A percentile compares a stretch with the other conserved stretches of the same genome.
These are phyloP conservation scores for Xerocomus minutiporus DNA, from an alignment of 1,284 basidiomycete genomes.

Conservation along the genomic window DNA sequence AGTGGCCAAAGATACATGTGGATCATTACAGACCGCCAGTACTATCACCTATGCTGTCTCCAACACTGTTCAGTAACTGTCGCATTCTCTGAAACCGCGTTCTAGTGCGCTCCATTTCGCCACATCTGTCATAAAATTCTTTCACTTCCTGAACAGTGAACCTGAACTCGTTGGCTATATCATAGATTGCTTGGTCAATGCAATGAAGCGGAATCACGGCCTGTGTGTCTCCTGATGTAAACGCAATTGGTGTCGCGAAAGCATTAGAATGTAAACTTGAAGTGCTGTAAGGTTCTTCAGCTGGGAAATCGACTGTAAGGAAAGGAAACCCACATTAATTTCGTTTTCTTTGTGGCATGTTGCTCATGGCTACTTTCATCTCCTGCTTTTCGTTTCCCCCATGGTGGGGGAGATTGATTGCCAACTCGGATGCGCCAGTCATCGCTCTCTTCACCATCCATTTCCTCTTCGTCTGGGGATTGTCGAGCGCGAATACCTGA, in stretches of 20 bases:
- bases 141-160: constrained; percentile 71
- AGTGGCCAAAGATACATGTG: background rate
- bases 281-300: constrained; percentile 3
- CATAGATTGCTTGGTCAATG: constrained; percentile 55
- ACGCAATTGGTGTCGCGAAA: constrained; percentile 4
- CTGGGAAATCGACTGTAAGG: background rate
- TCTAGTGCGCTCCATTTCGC: constrained; percentile 61
- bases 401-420: constrained; percentile 55
- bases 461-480: constrained; percentile 48
- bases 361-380: constrained; percentile 30
- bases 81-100: constrained; percentile 63
- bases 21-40: constrained; percentile 11
- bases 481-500: constrained; percentile 23
- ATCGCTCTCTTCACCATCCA: constrained; percentile 53
- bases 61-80: constrained; percentile 44
- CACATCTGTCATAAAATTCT: constrained; percentile 66
- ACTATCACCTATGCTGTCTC: constrained; percentile 31
- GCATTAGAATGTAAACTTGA: constrained; percentile 4
- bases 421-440: constrained; percentile 67
- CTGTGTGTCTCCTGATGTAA: constrained; percentile 9
- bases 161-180: constrained; percentile 60
- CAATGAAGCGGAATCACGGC: constrained; percentile 42
- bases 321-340: constrained; percentile 26
- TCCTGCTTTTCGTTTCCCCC: constrained; percentile 55
- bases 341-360: constrained; percentile 24